These are phyloP conservation scores for Coelastrella sp. DNA, from an alignment of 139 green algal species.

Conservation along the genomic window DNA sequence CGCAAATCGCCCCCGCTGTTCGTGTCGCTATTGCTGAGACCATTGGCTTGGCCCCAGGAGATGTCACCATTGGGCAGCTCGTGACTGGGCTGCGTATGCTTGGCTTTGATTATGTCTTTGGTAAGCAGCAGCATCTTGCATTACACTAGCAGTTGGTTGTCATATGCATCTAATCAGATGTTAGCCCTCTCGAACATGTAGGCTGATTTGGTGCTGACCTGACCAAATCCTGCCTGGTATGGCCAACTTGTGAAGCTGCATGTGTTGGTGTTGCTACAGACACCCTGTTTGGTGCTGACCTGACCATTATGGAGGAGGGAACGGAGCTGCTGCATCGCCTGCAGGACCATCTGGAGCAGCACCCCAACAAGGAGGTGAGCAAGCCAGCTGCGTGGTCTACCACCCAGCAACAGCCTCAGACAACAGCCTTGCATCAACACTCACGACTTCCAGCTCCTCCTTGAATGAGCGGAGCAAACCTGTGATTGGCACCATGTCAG, in stretches of 20 bases:
- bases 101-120: conserved; percentile 83
- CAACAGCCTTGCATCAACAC: too few species aligned
- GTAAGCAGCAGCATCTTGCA: conserved; percentile 44
- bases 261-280: conserved; percentile 50
- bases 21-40: conserved; percentile 73
- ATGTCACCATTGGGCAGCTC: conserved; percentile 62
- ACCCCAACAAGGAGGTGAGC: conserved; percentile 46
- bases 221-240: neutral
- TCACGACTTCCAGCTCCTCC: too few species aligned
- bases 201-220: neutral
- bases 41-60: conserved; percentile 62
- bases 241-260: neutral
- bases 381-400: neutral
- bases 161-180: too few species aligned
- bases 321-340: conserved; percentile 72
- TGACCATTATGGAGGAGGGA: conserved; percentile 86
- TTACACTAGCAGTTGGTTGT: neutral
- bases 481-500: too few species aligned
- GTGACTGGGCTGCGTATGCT: conserved; percentile 66
- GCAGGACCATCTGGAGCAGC: conserved; percentile 32
- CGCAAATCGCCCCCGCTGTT: conserved; percentile 72
- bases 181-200: too few species aligned
- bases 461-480: too few species aligned
- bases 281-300: conserved; percentile 72
- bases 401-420: neutral